Conservation (phyloP, 2,329 filamentous ascomycete genomes). For the Rutstroemia sp. region DNA sequence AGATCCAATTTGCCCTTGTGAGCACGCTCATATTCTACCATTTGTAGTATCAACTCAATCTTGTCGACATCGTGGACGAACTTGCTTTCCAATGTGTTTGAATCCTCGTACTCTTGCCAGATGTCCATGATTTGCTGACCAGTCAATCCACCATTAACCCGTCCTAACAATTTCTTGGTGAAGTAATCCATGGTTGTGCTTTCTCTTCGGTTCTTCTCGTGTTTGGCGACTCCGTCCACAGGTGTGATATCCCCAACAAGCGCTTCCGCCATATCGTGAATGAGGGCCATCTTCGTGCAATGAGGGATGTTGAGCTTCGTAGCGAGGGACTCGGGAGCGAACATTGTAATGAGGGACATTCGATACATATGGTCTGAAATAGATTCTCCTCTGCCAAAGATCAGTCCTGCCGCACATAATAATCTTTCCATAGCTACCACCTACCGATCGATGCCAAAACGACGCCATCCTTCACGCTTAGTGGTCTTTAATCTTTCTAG, state of each 20-base stretch:
- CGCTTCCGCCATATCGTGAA: constrained; percentile 96
- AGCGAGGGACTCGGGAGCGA: constrained; percentile 70
- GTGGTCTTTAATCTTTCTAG: constrained; percentile 92
- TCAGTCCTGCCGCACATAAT: background rate
- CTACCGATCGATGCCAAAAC: constrained; percentile 67
- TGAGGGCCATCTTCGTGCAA: constrained; percentile 90
- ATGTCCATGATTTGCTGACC: constrained; percentile 67
- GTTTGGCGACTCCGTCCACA: constrained; percentile 75
- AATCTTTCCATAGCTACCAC: background rate
- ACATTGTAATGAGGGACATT: constrained; percentile 94
- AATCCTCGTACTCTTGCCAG: constrained; percentile 95
- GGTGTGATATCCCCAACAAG: constrained; percentile 96
- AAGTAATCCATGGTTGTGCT: constrained; percentile 89
- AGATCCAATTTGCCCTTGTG: constrained; percentile 57
- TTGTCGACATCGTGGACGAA: constrained; percentile 98
- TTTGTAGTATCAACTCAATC: constrained; percentile 89
- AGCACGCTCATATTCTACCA: constrained; percentile 88
- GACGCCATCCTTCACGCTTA: constrained; percentile 90
- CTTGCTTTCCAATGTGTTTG: constrained; percentile 70
- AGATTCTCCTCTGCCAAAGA: constrained; percentile 60
- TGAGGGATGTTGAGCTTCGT: constrained; percentile 66
- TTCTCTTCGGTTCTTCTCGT: constrained; percentile 84
- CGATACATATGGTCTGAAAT: constrained; percentile 99
- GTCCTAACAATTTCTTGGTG: constrained; percentile 59
- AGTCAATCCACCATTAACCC: constrained; percentile 62